Percentiles rank a stretch among this genome's conserved stretches.
Evolutionary conservation across 306 rosid genomes (phyloP).

Genomic region (Vigna hirtella): DNA sequence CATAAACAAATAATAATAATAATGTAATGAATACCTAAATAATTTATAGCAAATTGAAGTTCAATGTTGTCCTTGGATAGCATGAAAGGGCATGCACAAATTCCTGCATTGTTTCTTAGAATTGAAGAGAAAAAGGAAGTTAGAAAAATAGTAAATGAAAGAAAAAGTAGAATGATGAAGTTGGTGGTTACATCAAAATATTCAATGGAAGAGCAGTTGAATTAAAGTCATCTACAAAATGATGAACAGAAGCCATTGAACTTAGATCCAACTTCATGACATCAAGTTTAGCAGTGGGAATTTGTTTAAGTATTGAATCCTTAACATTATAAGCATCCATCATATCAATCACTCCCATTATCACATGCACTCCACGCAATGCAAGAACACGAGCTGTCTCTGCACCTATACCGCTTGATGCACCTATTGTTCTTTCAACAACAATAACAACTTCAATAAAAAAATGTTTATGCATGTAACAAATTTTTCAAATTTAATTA

Average conservation of each 20-base stretch:
- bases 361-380: slow-evolving; percentile 46
- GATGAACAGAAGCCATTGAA: slow-evolving; percentile 33
- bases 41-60: slow-evolving; percentile 51
- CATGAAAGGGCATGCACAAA: slow-evolving; percentile 65
- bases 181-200: slow-evolving; percentile 67
- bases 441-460: neutral
- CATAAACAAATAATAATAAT: neutral
- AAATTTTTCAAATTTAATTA: too few relatives aligned
- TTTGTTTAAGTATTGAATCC: slow-evolving; percentile 59
- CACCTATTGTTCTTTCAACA: slow-evolving; percentile 51
- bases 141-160: too few relatives aligned
- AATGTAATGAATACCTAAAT: slow-evolving; percentile 50
- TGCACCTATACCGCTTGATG: slow-evolving; percentile 74
- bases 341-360: slow-evolving; percentile 67
- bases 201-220: slow-evolving; percentile 64
- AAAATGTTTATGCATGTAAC: neutral
- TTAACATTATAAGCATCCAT: slow-evolving; percentile 55
- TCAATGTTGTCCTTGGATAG: slow-evolving; percentile 67
- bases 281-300: slow-evolving; percentile 41
- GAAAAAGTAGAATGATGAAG: too few relatives aligned
- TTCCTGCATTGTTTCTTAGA: slow-evolving; percentile 69
- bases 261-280: neutral
- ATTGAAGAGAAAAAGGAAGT: too few relatives aligned
- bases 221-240: slow-evolving; percentile 62
- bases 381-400: slow-evolving; percentile 81